Conservation (phyloP, 306 rosid species). For the Pyrus communis region DNA sequence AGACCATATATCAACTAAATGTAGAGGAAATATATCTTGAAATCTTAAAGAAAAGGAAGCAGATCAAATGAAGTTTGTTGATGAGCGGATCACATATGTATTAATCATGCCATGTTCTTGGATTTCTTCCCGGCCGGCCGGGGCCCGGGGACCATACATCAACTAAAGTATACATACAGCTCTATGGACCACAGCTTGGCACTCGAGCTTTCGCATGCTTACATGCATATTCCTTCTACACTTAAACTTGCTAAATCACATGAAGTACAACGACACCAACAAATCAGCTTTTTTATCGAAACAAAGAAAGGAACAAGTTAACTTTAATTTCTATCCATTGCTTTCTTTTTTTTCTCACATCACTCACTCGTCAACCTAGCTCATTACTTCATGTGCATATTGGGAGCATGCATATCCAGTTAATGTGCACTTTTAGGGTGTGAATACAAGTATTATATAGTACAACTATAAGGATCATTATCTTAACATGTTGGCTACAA, state of each 20-base stretch:
- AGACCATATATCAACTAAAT: background rate
- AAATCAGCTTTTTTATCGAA: too few species aligned
- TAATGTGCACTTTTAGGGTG: too few species aligned
- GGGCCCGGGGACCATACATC: background rate
- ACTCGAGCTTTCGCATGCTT: background rate
- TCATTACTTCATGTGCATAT: too few species aligned
- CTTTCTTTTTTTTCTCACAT: too few species aligned
- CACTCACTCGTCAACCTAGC: too few species aligned
- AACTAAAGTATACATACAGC: too few species aligned
- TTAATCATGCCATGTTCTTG: background rate
- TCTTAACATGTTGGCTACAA: too few species aligned
- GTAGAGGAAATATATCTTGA: background rate
- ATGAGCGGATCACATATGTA: background rate
- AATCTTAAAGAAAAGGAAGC: background rate
- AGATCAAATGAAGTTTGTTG: background rate
- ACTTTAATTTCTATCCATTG: too few species aligned
- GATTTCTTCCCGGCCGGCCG: background rate
- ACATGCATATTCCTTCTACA: background rate
- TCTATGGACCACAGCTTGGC: background rate
- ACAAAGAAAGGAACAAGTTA: background rate
- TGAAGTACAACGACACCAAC: background rate
- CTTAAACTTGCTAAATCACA: background rate
- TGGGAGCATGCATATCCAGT: too few species aligned
- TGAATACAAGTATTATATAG: too few species aligned
- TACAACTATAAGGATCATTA: too few species aligned